Base-by-base conservation (phyloP, 371 early-diverging fungal species). In the Actinomucor elegans region DNA sequence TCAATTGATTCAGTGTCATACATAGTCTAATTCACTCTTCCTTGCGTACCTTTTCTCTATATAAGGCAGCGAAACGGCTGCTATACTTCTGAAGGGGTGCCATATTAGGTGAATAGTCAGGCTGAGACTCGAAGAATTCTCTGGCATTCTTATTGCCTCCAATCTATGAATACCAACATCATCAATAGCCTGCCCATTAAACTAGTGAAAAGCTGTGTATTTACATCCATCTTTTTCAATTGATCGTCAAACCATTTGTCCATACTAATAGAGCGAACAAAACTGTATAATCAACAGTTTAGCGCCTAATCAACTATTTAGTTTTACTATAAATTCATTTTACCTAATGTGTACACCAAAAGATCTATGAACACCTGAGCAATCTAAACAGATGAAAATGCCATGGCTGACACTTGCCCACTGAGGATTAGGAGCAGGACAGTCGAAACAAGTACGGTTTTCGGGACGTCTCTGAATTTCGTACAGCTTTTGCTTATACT, bases 231-330 rank as follows among this genome's bases (percentile, higher is more conserved):
- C 55, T 91, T 87, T 62, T 89, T 87, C 42, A 93, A 72, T 66
- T 98, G 97, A 69, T 94, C 93, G n/a, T 91, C 86, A 34, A 84
- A 85, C 99, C 99, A 99, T 62, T 90, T 89, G 73, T 99, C 99
- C 97, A 99, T 99, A 17, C 91, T 89, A 48, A 98, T 90, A 15
- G 98, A 98, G 17, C 98, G 91, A 36, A 99, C 98, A 84, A 97
- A 96, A 72, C 89, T 90, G 64, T 18, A 44, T 21, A 12, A n/a
- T n/a, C n/a, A n/a, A n/a, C n/a, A n/a, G n/a, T n/a, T n/a, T n/a
- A n/a, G n/a, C n/a, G n/a, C n/a, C n/a, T n/a, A n/a, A n/a, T n/a
- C n/a, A n/a, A n/a, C n/a, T n/a, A n/a, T n/a, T n/a, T n/a, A n/a
- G n/a, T n/a, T n/a, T n/a, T n/a, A n/a, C n/a, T 12, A 32, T 4